Evolutionary conservation across 257 asterid genomes (phyloP), one percentile per base, ranked within the genome.

Genomic region (Solanum bukasovii): DNA sequence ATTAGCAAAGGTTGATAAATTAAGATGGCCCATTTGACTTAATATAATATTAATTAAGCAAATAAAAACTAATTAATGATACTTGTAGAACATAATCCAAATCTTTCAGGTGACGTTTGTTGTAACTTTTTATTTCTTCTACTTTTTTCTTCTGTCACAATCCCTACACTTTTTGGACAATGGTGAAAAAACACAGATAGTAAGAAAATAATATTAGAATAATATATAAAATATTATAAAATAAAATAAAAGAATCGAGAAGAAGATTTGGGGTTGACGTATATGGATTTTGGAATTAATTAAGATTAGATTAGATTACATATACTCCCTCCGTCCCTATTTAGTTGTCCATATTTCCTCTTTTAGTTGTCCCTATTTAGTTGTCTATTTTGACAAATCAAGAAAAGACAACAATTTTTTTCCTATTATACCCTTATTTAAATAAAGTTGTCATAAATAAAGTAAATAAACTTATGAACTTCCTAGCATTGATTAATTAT

Each of bases 91-190:
- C 42, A 82, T 31, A 82, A 82, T 49, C 27, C 42, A 82, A 82
- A 29, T 49, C 31, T 82, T 82, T 82, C 68, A 82, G 86, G 44
- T 82, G 86, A 49, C 86, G 86, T 49, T 29, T 46, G 56, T 14
- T 42, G n/a, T 20, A 46, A 35, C 31, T 74, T 37, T 74, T 82
- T 46, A 81, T 44, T 46, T 88, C 78, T 56, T 61, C 61, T 63
- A 38, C 56, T 63, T 31, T 25, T 73, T 87, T 89, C 63, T 25
- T 42, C 20, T 49, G 90, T 87, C 89, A 84, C 84, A 42, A 46
- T 92, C 91, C 86, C 68, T 88, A 86, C 87, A 78, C 90, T 78
- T 90, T 91, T 87, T 68, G 63, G 88, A 34, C 61, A 65, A 87
- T 84, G 88, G 82, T 85, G 59, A 21, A 56, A 44, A 89, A 72